phyloP scores from a whole-genome alignment of 345 rosid species.

The Barbarea vulgaris region DNA sequence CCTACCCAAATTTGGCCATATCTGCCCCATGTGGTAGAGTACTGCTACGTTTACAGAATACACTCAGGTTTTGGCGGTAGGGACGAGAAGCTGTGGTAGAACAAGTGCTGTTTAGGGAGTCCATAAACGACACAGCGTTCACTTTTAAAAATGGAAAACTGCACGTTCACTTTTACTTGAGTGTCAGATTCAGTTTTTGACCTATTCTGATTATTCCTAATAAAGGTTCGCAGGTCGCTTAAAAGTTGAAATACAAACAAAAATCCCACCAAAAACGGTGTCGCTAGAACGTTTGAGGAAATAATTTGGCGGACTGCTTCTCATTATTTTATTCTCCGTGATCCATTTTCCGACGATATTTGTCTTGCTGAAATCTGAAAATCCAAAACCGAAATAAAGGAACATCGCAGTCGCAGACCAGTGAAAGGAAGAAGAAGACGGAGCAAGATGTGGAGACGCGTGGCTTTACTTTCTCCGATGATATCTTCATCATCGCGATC shows the following conservation, averaged over 20 bases:
- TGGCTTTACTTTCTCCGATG: constrained; percentile 60
- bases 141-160: neutral
- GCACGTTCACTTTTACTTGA: constrained; percentile 3
- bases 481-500: constrained; percentile 56
- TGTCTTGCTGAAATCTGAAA: constrained; percentile 31
- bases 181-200: neutral
- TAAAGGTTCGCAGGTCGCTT: constrained; percentile 21
- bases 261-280: constrained; percentile 41
- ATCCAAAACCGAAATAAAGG: neutral
- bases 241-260: constrained; percentile 6
- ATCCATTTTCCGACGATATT: constrained; percentile 50
- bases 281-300: constrained; percentile 27
- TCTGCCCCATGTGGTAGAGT: neutral
- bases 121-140: constrained; percentile 24
- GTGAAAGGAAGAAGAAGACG: constrained; percentile 14
- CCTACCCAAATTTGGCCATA: neutral
- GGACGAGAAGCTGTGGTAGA: neutral
- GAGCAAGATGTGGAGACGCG: constrained; percentile 78
- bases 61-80: neutral
- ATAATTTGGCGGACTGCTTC: constrained; percentile 28
- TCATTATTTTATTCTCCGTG: constrained; percentile 33
- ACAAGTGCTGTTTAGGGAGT: constrained; percentile 20
- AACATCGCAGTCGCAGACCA: constrained; percentile 17
- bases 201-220: neutral
- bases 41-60: neutral